These are phyloP conservation scores for Phytopythium vexans DNA, from an alignment of 352 stramenopile species.

Conservation along the genomic window DNA sequence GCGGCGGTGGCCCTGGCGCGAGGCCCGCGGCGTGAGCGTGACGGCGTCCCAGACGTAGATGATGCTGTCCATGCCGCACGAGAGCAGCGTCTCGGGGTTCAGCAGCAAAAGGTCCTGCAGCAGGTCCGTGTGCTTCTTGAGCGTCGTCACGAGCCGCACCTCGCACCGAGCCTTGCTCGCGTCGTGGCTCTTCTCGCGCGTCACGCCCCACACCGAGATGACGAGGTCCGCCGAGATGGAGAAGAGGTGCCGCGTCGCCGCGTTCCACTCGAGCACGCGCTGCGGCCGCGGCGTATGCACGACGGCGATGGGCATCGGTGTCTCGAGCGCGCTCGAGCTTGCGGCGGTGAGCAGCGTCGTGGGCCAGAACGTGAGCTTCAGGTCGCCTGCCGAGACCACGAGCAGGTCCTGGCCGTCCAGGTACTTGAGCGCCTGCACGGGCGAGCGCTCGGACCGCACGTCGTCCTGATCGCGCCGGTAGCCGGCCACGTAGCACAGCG, in stretches of 20 bases:
- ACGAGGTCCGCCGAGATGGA: constrained; percentile 70
- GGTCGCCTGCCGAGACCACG: constrained; percentile 62
- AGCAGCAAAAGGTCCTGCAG: constrained; percentile 72
- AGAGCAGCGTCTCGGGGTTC: constrained; percentile 64
- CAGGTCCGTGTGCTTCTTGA: constrained; percentile 71
- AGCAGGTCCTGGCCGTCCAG: constrained; percentile 55
- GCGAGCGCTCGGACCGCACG: constrained; percentile 67
- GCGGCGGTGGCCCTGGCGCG: constrained; percentile 52
- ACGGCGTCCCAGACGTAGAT: constrained; percentile 73
- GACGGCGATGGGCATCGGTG: constrained; percentile 52
- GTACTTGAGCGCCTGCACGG: constrained; percentile 73
- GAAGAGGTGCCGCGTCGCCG: constrained; percentile 46
- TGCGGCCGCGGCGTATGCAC: constrained; percentile 65
- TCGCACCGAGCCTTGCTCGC: constrained; percentile 31
- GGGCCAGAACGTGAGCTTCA: constrained; percentile 81
- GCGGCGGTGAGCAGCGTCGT: constrained; percentile 55
- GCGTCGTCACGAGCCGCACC: constrained; percentile 41
- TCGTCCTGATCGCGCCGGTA: constrained; percentile 79
- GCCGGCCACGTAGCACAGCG: constrained; percentile 58
- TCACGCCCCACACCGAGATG: constrained; percentile 64
- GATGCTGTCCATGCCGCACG: constrained; percentile 73
- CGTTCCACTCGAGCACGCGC: constrained; percentile 70
- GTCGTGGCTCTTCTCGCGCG: constrained; percentile 24
- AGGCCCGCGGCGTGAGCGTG: constrained; percentile 39
- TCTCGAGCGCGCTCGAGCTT: constrained; percentile 62